Conservation (phyloP, 2,329 filamentous ascomycete genomes). For the Aspergillus pseudoviridinutans region DNA sequence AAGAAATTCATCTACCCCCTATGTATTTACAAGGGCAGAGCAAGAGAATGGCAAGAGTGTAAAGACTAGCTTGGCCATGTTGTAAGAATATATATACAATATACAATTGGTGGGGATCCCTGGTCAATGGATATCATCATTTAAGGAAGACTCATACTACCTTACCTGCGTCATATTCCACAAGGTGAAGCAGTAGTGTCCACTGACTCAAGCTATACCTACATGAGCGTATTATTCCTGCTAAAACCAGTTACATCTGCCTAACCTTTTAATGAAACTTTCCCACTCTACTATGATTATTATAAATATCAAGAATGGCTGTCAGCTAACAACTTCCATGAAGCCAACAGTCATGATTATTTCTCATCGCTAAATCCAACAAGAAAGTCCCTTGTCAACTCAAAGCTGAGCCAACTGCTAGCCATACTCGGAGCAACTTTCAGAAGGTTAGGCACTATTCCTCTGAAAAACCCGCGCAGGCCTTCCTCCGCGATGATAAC, state of each 20-base stretch:
- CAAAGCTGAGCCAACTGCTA: slow-evolving; percentile 96
- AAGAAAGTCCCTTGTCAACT: slow-evolving; percentile 85
- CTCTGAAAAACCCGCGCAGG: slow-evolving; percentile 83
- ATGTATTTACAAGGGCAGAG: too few species aligned
- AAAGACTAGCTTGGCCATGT: too few species aligned
- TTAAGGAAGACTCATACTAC: background rate
- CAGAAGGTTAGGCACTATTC: slow-evolving; percentile 88
- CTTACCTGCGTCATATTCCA: background rate
- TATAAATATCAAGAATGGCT: background rate
- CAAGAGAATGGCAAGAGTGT: too few species aligned
- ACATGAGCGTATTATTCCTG: background rate
- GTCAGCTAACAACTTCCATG: background rate
- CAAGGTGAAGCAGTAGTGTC: background rate
- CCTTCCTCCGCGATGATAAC: slow-evolving; percentile 84
- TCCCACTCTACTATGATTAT: background rate
- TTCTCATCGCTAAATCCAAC: slow-evolving; percentile 49
- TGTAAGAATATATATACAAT: too few species aligned
- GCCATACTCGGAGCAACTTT: slow-evolving; percentile 99
- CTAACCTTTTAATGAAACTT: background rate
- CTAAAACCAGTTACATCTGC: background rate
- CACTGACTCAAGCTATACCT: background rate
- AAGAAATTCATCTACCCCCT: too few species aligned
- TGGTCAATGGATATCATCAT: background rate
- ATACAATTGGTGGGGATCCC: background rate
- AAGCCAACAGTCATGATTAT: slow-evolving; percentile 2